Conservation (phyloP, 2,329 filamentous ascomycete genomes). For the Orbilia blumenaviensis region DNA sequence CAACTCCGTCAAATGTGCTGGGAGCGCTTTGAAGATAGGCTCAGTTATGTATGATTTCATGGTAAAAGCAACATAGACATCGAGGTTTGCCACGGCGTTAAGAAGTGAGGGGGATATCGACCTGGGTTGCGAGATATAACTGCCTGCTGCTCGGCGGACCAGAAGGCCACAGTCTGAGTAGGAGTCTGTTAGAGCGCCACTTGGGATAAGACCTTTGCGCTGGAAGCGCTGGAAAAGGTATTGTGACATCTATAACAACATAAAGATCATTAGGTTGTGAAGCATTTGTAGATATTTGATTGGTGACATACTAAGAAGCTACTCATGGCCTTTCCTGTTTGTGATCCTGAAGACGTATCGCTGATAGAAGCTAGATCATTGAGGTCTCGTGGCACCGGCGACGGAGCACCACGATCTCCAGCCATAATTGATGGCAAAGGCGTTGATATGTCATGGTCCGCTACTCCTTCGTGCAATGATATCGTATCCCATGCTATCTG, state of each 20-base stretch:
- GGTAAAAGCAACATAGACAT: slow-evolving; percentile 64
- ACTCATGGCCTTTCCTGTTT: slow-evolving; percentile 38
- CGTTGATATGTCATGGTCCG: slow-evolving; percentile 17
- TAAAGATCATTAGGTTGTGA: not conserved
- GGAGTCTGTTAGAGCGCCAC: not conserved
- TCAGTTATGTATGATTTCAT: slow-evolving; percentile 65
- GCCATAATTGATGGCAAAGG: slow-evolving; percentile 7
- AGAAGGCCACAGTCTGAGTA: slow-evolving; percentile 35
- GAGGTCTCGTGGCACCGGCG: slow-evolving; percentile 9
- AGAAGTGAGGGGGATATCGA: slow-evolving; percentile 61
- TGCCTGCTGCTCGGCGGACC: slow-evolving; percentile 56
- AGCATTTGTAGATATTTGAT: not conserved
- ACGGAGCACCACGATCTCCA: slow-evolving; percentile 31
- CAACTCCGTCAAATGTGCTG: slow-evolving; percentile 63
- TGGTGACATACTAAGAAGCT: slow-evolving; percentile 27
- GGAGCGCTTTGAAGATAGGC: slow-evolving; percentile 63
- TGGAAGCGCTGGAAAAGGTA: slow-evolving; percentile 51
- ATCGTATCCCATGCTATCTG: slow-evolving; percentile 50
- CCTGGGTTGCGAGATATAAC: slow-evolving; percentile 63
- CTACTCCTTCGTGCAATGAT: slow-evolving; percentile 37
- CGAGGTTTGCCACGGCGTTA: slow-evolving; percentile 63
- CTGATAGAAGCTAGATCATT: slow-evolving; percentile 26
- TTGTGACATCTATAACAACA: slow-evolving; percentile 26
- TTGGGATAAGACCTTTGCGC: slow-evolving; percentile 42
- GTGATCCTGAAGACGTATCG: slow-evolving; percentile 2